Evolutionary conservation across 306 rosid species (phyloP), one percentile per base, ranked within the genome.

Genomic region (Medicago ruthenica): DNA sequence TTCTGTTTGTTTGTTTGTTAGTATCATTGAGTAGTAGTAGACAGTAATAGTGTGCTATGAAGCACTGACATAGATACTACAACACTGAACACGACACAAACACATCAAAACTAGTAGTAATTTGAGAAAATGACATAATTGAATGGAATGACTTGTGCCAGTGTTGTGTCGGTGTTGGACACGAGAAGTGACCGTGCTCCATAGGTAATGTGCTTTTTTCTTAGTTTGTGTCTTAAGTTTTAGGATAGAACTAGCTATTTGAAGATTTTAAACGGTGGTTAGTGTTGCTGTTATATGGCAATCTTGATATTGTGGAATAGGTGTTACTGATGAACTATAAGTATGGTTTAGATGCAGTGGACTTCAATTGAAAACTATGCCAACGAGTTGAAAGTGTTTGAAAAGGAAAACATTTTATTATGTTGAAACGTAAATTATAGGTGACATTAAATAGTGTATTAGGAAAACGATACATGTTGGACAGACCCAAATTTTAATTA

Each of bases 391-490:
- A 39, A 68, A 68, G 42, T 45, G 41, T 68, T 22, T 21, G n/a
- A 22, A 67, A 67, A 67, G 41, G 41, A 67, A 45, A 67, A 7
- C 24, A 45, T 45, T 67, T 67, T 21, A 44, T 42, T 12, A 7
- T 22, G 2, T 67, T 0, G 9, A 22, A 67, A 14, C 15, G 2
- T 13, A 6, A 59, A 6, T 12, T 21, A 4, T 22, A 10, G 15
- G 63, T 59, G 24, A 16, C 40, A 5, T 59, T 59, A 24, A 13
- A 59, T 22, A 22, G 17, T 59, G 37, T 13, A 24, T 22, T 59
- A 55, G 65, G 39, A 8, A 59, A 12, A 4, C 16, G 65, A 59
- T 24, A 59, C 39, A 22, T 12, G 39, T 59, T 59, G 65, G 60
- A 22, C 1, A 15, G 74, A 50, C 47, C 5, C 21, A n/a, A 60